Percentiles rank a stretch among this genome's conserved stretches.
These are phyloP conservation scores for Aspergillus nanangensis DNA, from an alignment of 495 filamentous ascomycete species.

Conservation along the genomic window DNA sequence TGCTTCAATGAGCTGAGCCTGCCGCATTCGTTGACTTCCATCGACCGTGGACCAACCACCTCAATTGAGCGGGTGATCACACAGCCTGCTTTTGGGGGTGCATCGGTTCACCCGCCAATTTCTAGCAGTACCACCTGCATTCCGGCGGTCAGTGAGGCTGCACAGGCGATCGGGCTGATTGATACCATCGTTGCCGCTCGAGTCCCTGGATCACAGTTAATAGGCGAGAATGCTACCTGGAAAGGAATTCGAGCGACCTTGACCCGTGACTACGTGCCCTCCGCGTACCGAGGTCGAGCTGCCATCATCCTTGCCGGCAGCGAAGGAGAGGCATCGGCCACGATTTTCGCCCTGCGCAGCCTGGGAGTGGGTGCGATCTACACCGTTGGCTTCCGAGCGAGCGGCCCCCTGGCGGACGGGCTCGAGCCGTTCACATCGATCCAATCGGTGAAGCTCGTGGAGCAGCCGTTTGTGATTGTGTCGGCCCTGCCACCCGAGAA, in stretches of 20 bases:
- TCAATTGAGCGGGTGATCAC: conserved; percentile 62
- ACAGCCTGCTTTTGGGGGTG: conserved; percentile 71
- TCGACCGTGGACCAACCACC: conserved; percentile 62
- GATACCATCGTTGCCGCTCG: conserved; percentile 65
- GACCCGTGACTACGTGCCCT: conserved; percentile 75
- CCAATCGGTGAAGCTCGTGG: conserved; percentile 69
- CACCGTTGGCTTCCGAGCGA: conserved; percentile 75
- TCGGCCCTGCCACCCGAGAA: conserved; percentile 75
- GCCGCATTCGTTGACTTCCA: conserved; percentile 73
- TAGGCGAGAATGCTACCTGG: conserved; percentile 79
- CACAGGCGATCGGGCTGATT: conserved; percentile 68
- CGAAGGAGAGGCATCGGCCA: conserved; percentile 66
- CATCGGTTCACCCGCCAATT: conserved; percentile 70
- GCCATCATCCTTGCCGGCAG: conserved; percentile 67
- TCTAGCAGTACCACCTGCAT: conserved; percentile 47
- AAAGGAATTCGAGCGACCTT: conserved; percentile 77
- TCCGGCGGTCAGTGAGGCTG: conserved; percentile 64
- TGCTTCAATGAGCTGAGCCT: conserved; percentile 83
- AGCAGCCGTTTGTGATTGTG: conserved; percentile 74
- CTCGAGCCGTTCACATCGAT: conserved; percentile 77
- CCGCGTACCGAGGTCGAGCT: conserved; percentile 68
- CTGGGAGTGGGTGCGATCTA: conserved; percentile 76
- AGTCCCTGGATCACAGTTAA: conserved; percentile 34
- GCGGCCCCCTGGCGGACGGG: conserved; percentile 55
- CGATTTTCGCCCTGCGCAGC: conserved; percentile 70